Conservation (phyloP, 2,329 filamentous ascomycete genomes). For the Colletotrichum salicis region DNA sequence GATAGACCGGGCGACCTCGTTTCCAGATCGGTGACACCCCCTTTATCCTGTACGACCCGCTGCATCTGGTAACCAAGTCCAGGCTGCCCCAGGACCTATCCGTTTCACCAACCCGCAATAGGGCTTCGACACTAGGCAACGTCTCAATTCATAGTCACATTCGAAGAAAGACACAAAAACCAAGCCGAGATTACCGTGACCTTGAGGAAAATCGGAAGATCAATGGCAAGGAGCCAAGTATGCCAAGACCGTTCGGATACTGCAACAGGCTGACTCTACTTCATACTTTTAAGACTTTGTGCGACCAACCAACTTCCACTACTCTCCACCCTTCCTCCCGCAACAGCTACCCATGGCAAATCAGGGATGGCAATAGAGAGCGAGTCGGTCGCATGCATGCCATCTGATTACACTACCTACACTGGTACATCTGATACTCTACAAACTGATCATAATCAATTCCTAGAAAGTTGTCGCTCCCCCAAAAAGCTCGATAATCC, state of each 20-base stretch:
- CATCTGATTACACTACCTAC: background rate
- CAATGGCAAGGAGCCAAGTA: background rate
- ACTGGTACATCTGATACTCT: too few species aligned
- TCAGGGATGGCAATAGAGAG: background rate
- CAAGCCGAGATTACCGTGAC: background rate
- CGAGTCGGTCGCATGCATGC: background rate
- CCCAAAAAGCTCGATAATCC: background rate
- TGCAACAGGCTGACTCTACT: background rate
- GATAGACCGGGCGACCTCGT: background rate
- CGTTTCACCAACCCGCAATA: background rate
- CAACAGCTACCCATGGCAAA: background rate
- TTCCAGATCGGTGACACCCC: background rate
- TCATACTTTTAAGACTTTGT: background rate
- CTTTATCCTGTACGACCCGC: background rate
- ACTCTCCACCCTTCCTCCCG: background rate
- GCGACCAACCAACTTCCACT: background rate
- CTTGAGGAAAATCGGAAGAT: background rate
- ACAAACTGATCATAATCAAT: background rate
- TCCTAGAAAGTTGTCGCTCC: background rate
- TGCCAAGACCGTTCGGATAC: background rate
- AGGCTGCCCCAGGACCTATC: background rate
- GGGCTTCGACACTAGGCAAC: background rate
- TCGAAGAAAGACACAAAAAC: too few species aligned
- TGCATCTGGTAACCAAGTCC: background rate
- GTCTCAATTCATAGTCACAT: background rate